Evolutionary conservation across 345 rosid species (phyloP).

Genomic region (Eutrema heterophyllum): DNA sequence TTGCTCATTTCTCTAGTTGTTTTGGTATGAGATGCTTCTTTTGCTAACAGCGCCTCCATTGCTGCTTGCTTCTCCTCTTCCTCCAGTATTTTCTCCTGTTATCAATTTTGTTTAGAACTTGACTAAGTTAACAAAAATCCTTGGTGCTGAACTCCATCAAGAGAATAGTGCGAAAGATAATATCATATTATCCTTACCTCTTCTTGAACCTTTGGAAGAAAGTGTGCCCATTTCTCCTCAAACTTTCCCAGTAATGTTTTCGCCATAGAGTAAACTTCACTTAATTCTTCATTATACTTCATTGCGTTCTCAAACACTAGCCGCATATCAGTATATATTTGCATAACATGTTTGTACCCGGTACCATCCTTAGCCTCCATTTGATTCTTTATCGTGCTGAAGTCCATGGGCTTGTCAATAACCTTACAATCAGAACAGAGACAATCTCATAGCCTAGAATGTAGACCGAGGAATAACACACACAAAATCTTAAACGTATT

Average conservation of each 20-base stretch:
- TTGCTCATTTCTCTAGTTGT: slow-evolving; percentile 61
- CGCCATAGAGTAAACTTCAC: slow-evolving; percentile 80
- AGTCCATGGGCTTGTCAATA: slow-evolving; percentile 97
- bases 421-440: slow-evolving; percentile 35
- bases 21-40: slow-evolving; percentile 72
- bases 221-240: slow-evolving; percentile 82
- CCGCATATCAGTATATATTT: slow-evolving; percentile 75
- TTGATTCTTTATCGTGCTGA: slow-evolving; percentile 72
- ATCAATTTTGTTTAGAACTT: slow-evolving; percentile 5
- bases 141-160: not conserved
- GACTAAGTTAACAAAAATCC: not conserved
- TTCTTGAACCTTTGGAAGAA: slow-evolving; percentile 76
- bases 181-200: slow-evolving; percentile 42
- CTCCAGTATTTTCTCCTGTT: slow-evolving; percentile 64
- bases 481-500: not conserved
- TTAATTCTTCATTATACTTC: slow-evolving; percentile 74
- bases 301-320: slow-evolving; percentile 90
- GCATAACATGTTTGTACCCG: slow-evolving; percentile 76
- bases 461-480: not conserved
- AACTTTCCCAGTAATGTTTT: slow-evolving; percentile 70
- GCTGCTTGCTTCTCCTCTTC: slow-evolving; percentile 61
- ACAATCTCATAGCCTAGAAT: not conserved
- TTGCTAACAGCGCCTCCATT: slow-evolving; percentile 58
- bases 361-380: slow-evolving; percentile 86
- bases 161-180: not conserved